Evolutionary conservation across 2,329 filamentous ascomycete species (phyloP).

Genomic region (Botrytis sinoallii): DNA sequence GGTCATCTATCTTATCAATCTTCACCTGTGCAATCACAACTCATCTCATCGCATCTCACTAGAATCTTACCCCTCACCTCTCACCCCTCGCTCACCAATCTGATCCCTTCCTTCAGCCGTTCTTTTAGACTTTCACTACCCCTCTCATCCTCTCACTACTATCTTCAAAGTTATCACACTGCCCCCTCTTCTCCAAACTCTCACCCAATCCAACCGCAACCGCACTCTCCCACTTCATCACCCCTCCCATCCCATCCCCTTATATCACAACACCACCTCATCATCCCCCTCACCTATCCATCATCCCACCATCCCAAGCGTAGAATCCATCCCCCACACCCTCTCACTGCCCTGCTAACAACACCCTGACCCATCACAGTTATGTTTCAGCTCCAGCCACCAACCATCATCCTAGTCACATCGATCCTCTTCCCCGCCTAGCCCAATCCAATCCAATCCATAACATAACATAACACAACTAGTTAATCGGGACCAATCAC

Average conservation of each 20-base stretch:
- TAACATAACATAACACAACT: background rate
- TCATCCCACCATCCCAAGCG: background rate
- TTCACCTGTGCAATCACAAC: background rate
- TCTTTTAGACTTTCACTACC: background rate
- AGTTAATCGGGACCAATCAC: background rate
- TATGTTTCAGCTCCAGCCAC: constrained; percentile 12
- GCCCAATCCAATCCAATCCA: background rate
- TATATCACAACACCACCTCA: background rate
- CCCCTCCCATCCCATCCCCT: background rate
- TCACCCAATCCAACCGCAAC: background rate
- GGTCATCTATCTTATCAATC: background rate
- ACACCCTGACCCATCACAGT: background rate
- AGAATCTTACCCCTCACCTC: background rate
- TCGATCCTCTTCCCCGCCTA: background rate
- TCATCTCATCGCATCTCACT: background rate
- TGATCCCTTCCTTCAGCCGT: background rate
- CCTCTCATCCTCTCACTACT: background rate
- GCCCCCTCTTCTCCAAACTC: background rate
- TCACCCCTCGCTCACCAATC: background rate
- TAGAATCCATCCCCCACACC: background rate
- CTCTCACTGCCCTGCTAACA: background rate
- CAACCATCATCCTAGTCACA: background rate
- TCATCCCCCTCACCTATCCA: background rate
- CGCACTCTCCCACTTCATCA: background rate
- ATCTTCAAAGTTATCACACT: background rate